Evolutionary conservation across 768 basidiomycete species (phyloP), one percentile per base, ranked within the genome.

Genomic region (Lentinula sp.): DNA sequence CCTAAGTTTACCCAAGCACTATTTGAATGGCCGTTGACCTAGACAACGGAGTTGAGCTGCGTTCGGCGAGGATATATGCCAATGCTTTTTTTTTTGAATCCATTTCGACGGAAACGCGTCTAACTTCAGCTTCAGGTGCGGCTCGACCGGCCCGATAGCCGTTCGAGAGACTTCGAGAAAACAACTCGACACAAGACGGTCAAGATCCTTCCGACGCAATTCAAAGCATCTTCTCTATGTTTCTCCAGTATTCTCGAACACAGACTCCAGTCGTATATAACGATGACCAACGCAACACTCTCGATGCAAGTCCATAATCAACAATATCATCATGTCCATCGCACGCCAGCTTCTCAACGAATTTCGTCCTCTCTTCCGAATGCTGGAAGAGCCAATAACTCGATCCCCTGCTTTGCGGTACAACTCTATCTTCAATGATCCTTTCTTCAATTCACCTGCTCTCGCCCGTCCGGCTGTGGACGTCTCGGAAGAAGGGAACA

Each of bases 321-420:
- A 39, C 23, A 18, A 40, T 39, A 57, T 56, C 53, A 89, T 89
- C 53, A 89, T 89, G 88, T 89, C 88, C 60, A 76, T 89, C 64
- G 72, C 80, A 64, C 87, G 87, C 65, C 78, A 82, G 59, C 74
- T 89, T 61, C 65, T 90, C 63, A 82, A 82, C 65, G 90, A 92
- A 71, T 79, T 89, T 66, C 83, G 87, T 56, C 89, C 89, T 35
- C 70, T 92, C 59, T 87, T 91, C 74, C 87, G 86, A 56, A 76
- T 89, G 77, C 76, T 92, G 48, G 89, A 91, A 35, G 88, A 90
- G 65, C 89, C 89, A 6, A 68, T 91, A 4, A 68, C 73, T 0
- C 79, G 82, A 21, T 61, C 64, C 28, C 69, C 74, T 39, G 63
- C 70, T 61, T 67, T 70, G 3, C 70, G 65, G 28, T 65, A 69